Evolutionary conservation across 352 stramenopile genomes (phyloP), one percentile per base, ranked within the genome.

Genomic region (Pseudoperonospora humuli): DNA sequence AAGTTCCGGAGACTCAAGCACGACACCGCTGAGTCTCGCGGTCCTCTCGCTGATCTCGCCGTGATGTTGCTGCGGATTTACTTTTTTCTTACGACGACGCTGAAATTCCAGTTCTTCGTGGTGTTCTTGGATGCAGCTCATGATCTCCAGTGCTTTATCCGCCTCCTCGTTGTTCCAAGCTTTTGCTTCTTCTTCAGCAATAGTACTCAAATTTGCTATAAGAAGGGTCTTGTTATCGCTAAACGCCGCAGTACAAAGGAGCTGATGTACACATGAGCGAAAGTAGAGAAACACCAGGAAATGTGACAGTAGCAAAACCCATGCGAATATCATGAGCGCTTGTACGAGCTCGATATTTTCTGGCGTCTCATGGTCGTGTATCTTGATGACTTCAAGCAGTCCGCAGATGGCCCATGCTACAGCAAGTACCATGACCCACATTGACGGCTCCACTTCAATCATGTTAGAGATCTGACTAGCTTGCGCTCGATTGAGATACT

Each of bases 401-500:
- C 50, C 52, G 28, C 66, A 63, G 40, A 85, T 47, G 0, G 20
- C 45, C 66, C 70, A 85, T 0, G 65, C 67, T 10, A 81, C 54
- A 13, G 48, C 38, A 0, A 85, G 45, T 9, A 85, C 50, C 4
- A 85, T 27, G 3, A 83, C 28, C 73, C 70, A 90, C 54, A 70
- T 84, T 5, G 69, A 75, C 13, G 82, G 64, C 26, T 86, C 51
- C 4, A 90, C 73, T 15, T 90, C 75, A 27, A 90, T 84, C 64
- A 90, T 77, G 47, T 90, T 66, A 11, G 64, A 80, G 42, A 90
- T 85, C 47, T 90, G 72, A 50, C 75, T 84, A 10, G 81, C 75
- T 55, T 86, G 77, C 3, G 70, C 74, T 7, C 80, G 70, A 35
- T 70, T 64, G 6, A 89, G 32, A 49, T 89, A 89, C 52, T 89